A percentile compares a stretch with the other conserved stretches of the same genome.
These are phyloP conservation scores for Pseudonitzschia multiseries DNA, from an alignment of 108 stramenopile species.

Conservation along the genomic window DNA sequence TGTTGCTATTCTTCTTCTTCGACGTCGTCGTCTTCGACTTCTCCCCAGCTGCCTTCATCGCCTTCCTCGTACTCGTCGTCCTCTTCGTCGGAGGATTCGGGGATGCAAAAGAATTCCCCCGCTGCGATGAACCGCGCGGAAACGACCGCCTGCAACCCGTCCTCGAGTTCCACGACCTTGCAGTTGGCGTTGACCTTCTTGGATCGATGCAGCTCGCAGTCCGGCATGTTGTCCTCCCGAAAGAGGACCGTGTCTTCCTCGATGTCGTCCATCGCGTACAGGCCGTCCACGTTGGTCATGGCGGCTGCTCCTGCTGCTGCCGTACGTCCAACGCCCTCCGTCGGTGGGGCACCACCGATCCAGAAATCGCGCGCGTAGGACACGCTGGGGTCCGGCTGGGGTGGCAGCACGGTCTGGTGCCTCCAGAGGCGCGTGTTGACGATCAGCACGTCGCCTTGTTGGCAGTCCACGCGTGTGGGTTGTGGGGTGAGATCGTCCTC, in stretches of 20 bases:
- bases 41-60: conserved; percentile 31
- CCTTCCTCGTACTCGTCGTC: conserved; percentile 29
- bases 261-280: conserved; percentile 81
- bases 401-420: conserved; percentile 80
- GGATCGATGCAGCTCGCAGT: conserved; percentile 37
- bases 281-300: conserved; percentile 86
- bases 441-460: conserved; percentile 73
- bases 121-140: conserved; percentile 54
- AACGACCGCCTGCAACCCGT: conserved; percentile 78
- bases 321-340: conserved; percentile 4
- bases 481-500: background rate
- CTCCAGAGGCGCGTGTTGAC: conserved; percentile 87
- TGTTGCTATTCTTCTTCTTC: background rate
- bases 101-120: conserved; percentile 86
- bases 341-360: conserved; percentile 18
- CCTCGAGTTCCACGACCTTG: conserved; percentile 70
- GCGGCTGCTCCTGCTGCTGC: conserved; percentile 9
- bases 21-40: conserved; percentile 20
- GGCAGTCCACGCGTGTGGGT: conserved; percentile 54
- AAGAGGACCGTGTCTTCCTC: conserved; percentile 81
- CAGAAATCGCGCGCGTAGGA: conserved; percentile 88
- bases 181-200: conserved; percentile 72
- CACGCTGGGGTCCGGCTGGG: conserved; percentile 61
- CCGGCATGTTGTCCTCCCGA: conserved; percentile 51
- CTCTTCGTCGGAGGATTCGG: conserved; percentile 49